A percentile compares a stretch with the other conserved stretches of the same genome.
Evolutionary conservation across 345 rosid species (phyloP).

Genomic region (Arabidopsis thaliana): DNA sequence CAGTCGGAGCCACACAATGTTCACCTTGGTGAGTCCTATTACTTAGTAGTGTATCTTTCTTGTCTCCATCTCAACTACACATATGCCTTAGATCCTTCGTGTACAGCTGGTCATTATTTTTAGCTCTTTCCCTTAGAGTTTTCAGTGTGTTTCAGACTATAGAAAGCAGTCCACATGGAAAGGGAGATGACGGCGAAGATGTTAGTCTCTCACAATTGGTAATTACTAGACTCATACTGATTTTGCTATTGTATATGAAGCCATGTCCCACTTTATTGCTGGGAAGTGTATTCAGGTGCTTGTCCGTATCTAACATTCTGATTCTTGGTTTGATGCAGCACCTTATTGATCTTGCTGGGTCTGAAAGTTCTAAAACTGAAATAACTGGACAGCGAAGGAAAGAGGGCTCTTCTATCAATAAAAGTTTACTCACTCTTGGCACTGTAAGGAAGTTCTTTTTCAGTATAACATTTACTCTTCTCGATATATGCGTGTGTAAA

Average conservation of each 20-base stretch:
- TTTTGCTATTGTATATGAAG: slow-evolving; percentile 31
- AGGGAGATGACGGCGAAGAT: slow-evolving; percentile 85
- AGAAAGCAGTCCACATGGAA: slow-evolving; percentile 93
- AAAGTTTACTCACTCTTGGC: slow-evolving; percentile 98
- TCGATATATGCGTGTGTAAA: slow-evolving; percentile 20
- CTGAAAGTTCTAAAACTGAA: slow-evolving; percentile 99
- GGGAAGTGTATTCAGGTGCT: slow-evolving; percentile 18
- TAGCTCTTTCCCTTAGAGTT: slow-evolving; percentile 16
- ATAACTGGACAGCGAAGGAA: slow-evolving; percentile 94
- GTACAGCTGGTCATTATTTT: slow-evolving; percentile 2
- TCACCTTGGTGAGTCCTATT: slow-evolving; percentile 67
- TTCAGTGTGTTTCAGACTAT: slow-evolving; percentile 74
- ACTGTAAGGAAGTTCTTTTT: slow-evolving; percentile 67
- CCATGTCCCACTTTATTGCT: slow-evolving; percentile 29
- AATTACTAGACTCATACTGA: slow-evolving; percentile 43
- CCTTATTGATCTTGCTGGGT: slow-evolving; percentile 98
- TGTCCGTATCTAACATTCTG: slow-evolving; percentile 19
- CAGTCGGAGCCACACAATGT: slow-evolving; percentile 98
- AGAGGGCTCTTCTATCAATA: slow-evolving; percentile 98
- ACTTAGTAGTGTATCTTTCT: slow-evolving; percentile 22
- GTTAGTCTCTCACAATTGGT: slow-evolving; percentile 98
- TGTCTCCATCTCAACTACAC: slow-evolving; percentile 7
- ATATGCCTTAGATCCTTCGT: slow-evolving; percentile 8
- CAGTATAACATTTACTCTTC: slow-evolving; percentile 1
- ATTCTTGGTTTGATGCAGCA: slow-evolving; percentile 60